A percentile compares a stretch with the other conserved stretches of the same genome.
Conservation (phyloP, 352 stramenopile species). For the Halophytophthora batemanensis region DNA sequence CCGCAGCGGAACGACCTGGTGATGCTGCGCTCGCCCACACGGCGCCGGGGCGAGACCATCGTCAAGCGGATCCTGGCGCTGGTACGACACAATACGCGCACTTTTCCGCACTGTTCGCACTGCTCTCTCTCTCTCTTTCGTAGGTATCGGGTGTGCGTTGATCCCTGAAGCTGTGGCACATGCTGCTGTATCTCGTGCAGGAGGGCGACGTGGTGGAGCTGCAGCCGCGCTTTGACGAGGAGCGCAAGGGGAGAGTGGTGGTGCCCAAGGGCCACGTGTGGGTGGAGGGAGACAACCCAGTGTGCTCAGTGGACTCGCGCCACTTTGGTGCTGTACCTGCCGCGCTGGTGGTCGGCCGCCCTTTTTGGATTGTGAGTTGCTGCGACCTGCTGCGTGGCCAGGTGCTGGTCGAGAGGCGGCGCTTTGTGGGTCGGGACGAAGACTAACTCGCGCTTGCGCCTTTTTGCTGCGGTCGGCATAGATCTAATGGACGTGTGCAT, state of each 20-base stretch:
- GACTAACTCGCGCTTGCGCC: conserved; percentile 1
- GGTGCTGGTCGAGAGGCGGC: not conserved
- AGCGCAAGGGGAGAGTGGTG: conserved; percentile 48
- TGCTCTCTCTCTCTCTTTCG: too few relatives aligned
- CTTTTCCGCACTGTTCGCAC: not conserved
- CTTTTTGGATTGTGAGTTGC: conserved; percentile 57
- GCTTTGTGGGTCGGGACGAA: not conserved
- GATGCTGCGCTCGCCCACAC: conserved; percentile 75
- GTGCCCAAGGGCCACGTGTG: conserved; percentile 94
- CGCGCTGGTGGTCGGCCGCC: conserved; percentile 82
- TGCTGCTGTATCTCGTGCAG: conserved; percentile 22
- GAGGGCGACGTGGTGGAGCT: conserved; percentile 79
- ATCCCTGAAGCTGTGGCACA: not conserved
- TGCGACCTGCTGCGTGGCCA: too few relatives aligned
- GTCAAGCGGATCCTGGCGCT: conserved; percentile 87
- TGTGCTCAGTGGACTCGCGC: conserved; percentile 92
- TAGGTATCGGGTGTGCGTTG: not conserved
- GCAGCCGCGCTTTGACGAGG: conserved; percentile 64
- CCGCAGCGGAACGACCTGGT: conserved; percentile 81
- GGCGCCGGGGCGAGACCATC: conserved; percentile 65
- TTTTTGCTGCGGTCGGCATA: conserved; percentile 5
- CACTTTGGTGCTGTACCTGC: conserved; percentile 92
- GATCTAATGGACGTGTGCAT: conserved; percentile 15
- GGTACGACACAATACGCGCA: conserved; percentile 36
- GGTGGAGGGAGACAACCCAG: conserved; percentile 96